Conservation (phyloP, 257 asterid genomes). For the Penstemon newberryi region DNA sequence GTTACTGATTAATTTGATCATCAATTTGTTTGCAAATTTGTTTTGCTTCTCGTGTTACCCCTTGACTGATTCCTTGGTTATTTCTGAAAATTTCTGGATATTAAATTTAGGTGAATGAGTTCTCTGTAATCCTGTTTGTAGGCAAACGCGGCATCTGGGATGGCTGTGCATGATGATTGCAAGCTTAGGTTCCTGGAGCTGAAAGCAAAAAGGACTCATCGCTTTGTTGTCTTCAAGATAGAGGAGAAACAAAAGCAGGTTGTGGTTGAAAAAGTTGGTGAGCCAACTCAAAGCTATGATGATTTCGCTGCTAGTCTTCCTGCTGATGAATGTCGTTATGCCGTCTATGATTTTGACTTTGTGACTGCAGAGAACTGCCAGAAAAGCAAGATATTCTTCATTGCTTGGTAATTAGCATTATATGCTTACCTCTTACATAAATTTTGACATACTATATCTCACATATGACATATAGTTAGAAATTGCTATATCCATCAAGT, state of each 20-base stretch:
- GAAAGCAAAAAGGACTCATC: constrained; percentile 43
- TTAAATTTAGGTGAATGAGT: too few relatives aligned
- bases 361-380: constrained; percentile 43
- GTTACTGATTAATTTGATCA: too few relatives aligned
- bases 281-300: constrained; percentile 32
- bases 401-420: constrained; percentile 6
- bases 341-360: constrained; percentile 43
- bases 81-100: too few relatives aligned
- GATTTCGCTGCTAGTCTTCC: constrained; percentile 42
- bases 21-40: too few relatives aligned
- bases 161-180: constrained; percentile 48
- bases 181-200: constrained; percentile 41
- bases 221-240: constrained; percentile 43
- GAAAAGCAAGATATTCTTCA: constrained; percentile 48
- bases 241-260: constrained; percentile 42
- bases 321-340: constrained; percentile 40
- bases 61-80: too few relatives aligned
- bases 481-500: neutral
- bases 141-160: constrained; percentile 50
- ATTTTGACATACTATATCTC: neutral
- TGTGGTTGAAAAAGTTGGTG: constrained; percentile 43
- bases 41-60: too few relatives aligned
- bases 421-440: neutral
- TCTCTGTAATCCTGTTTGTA: neutral
- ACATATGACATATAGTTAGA: neutral